Evolutionary conservation across 257 asterid species (phyloP).

Genomic region (Cruciata laevipes): DNA sequence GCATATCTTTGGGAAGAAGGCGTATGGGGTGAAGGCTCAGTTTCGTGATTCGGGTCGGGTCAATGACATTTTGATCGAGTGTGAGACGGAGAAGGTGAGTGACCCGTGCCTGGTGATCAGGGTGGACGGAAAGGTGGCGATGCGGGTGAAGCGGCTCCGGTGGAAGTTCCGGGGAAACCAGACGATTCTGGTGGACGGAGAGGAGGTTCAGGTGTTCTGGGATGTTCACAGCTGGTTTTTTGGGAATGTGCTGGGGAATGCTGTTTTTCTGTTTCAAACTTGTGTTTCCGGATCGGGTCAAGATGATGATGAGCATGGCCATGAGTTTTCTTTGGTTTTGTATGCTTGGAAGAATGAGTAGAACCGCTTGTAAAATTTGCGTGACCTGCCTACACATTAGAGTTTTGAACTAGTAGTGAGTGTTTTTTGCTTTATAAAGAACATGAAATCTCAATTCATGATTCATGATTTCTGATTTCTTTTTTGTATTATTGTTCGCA

Average conservation of each 20-base stretch:
- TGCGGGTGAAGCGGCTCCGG: slow-evolving; percentile 43
- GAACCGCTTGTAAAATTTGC: background rate
- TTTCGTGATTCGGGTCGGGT: slow-evolving; percentile 40
- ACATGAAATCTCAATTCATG: too few species aligned
- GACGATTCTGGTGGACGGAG: slow-evolving; percentile 55
- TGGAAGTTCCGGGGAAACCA: slow-evolving; percentile 74
- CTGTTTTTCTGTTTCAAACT: slow-evolving; percentile 54
- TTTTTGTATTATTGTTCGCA: too few species aligned
- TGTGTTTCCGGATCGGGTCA: slow-evolving; percentile 11
- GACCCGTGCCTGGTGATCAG: slow-evolving; percentile 39
- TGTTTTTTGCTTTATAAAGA: background rate
- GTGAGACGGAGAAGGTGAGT: slow-evolving; percentile 25
- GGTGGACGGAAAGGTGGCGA: slow-evolving; percentile 36
- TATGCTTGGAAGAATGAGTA: slow-evolving; percentile 56
- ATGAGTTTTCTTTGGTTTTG: slow-evolving; percentile 50
- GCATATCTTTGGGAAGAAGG: slow-evolving; percentile 49
- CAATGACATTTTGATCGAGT: slow-evolving; percentile 52
- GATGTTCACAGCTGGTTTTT: slow-evolving; percentile 76
- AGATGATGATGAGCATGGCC: slow-evolving; percentile 17
- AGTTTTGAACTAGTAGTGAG: background rate
- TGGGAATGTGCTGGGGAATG: slow-evolving; percentile 36
- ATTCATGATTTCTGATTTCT: too few species aligned
- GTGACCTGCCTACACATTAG: background rate
- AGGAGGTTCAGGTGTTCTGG: slow-evolving; percentile 57
- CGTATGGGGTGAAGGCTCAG: slow-evolving; percentile 40